Percentiles rank a stretch among this genome's conserved stretches.
Conservation (phyloP, 164 flowering plant species). For the Vitis rotundifolia region DNA sequence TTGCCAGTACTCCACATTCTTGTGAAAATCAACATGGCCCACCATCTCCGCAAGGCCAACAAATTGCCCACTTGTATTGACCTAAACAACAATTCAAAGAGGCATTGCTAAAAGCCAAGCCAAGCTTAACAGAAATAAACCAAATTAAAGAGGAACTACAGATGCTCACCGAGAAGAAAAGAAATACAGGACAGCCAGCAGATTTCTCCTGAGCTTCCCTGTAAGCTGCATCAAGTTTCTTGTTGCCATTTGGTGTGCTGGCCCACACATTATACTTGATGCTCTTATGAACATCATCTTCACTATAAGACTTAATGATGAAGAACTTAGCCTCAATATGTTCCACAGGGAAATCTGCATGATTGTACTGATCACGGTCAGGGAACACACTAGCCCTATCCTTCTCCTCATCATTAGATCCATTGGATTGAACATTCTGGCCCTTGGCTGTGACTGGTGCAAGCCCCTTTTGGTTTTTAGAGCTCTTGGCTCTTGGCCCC, state of each 20-base stretch:
- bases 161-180: slow-evolving; percentile 76
- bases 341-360: slow-evolving; percentile 61
- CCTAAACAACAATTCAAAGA: slow-evolving; percentile 35
- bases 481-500: slow-evolving; percentile 76
- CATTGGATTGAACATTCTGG: slow-evolving; percentile 37
- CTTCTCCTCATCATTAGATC: slow-evolving; percentile 32
- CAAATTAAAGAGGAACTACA: neutral
- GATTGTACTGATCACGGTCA: slow-evolving; percentile 63
- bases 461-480: slow-evolving; percentile 54
- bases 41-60: slow-evolving; percentile 88
- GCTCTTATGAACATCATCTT: slow-evolving; percentile 93
- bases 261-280: slow-evolving; percentile 90
- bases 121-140: neutral
- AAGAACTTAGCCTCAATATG: slow-evolving; percentile 78
- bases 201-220: slow-evolving; percentile 66
- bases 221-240: slow-evolving; percentile 79
- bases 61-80: slow-evolving; percentile 91
- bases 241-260: slow-evolving; percentile 88
- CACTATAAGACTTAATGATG: slow-evolving; percentile 88
- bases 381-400: slow-evolving; percentile 26
- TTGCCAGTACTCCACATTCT: slow-evolving; percentile 81
- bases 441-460: slow-evolving; percentile 52
- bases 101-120: neutral
- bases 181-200: slow-evolving; percentile 67
- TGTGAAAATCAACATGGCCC: slow-evolving; percentile 82